Evolutionary conservation across 2,329 filamentous ascomycete genomes (phyloP), one percentile per base, ranked within the genome.

Genomic region (Neocatenulostroma microsporum): DNA sequence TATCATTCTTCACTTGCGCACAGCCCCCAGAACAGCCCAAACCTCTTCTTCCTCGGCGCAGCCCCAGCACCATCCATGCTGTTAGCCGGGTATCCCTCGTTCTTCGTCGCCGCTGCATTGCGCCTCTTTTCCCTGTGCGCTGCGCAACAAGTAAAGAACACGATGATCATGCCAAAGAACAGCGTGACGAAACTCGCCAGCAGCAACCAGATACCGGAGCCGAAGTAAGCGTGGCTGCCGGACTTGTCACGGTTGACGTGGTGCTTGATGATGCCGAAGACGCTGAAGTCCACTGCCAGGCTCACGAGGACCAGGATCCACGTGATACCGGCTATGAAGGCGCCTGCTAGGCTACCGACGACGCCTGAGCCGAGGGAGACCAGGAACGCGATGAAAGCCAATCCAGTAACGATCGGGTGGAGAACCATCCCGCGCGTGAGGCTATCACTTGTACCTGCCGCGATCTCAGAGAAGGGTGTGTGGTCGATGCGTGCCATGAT

Each of bases 361-460:
- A 72, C 41, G 40, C 72, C 72, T 3, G 73, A 61, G 42, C 68
- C 69, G 23, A 74, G 51, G 30, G 69, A 69, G 32, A 77, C 60
- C 30, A 76, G 51, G 58, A 78, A 78, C 41, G 74, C 72, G 44
- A 78, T 62, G 61, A 79, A 78, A 48, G 68, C 63, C 3, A 79
- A 55, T 37, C 62, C 74, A 41, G 68, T 66, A n/a, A 68, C 73
- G 49, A 80, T 61, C 19, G 77, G 74, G 61, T 80, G 76, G 40
- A 81, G 66, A 35, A 80, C 58, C 73, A 80, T 74, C 44, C 73
- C 71, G 45, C 65, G 63, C 27, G 76, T 78, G 26, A 80, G 63
- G 19, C 57, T 62, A 45, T 66, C 66, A 40, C 67, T 58, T 6
- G 71, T 68, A 42, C 62, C 56, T 39, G 60, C 57, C 14, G 67